Base-by-base conservation (phyloP, 352 stramenopile species). In the Phytophthora sp. region DNA sequence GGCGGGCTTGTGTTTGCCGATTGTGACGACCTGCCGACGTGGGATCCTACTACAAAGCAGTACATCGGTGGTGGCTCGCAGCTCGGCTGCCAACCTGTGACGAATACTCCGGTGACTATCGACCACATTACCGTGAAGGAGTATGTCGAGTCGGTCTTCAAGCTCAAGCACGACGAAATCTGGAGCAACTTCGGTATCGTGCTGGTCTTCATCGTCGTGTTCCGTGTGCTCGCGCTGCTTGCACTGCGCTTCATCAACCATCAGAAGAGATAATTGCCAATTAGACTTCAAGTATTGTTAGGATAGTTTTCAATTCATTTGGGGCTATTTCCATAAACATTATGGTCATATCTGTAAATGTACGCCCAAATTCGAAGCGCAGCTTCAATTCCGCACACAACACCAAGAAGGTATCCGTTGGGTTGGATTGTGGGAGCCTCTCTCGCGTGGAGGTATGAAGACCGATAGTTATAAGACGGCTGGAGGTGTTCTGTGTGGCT, bases 231-330 rank as follows among this genome's bases (percentile, higher is more conserved):
- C 0, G 55, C 61, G n/a, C 39, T 84, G 26, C 59, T 82, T 20
- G 57, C 77, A 12, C 51, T 86, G 35, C 74, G 77, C 16, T 86
- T 71, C 31, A 47, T 86, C 52, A 79, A 80, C 64, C 63, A 84
- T 33, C 69, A 66, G 35, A 66, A 66, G 47, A 55, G 57, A 24
- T 63, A 71, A 38, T 72, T 54, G 33, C 44, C 29, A 20, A 20
- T 20, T 54, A n/a, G n/a, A n/a, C n/a, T n/a, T n/a, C n/a, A n/a
- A n/a, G n/a, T n/a, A n/a, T n/a, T n/a, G n/a, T n/a, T n/a, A n/a
- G n/a, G n/a, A n/a, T n/a, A n/a, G n/a, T n/a, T n/a, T n/a, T n/a
- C n/a, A n/a, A n/a, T n/a, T n/a, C n/a, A n/a, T n/a, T n/a, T n/a
- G n/a, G n/a, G n/a, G n/a, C n/a, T n/a, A n/a, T n/a, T n/a, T n/a